Evolutionary conservation across 2,329 filamentous ascomycete species (phyloP), one percentile per base, ranked within the genome.

Genomic region (Hypoxylon sp.): DNA sequence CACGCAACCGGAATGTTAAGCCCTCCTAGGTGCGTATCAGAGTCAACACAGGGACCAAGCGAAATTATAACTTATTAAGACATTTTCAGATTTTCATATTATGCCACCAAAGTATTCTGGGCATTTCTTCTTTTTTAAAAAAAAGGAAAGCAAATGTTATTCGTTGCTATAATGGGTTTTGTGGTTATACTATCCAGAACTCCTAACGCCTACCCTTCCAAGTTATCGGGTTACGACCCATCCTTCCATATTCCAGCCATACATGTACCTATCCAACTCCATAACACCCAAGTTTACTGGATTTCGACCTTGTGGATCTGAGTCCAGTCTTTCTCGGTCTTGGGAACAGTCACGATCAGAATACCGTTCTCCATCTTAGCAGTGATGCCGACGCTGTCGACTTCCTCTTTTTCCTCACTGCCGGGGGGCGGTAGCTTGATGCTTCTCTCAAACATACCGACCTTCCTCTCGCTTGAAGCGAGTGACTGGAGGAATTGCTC

Each of bases 341-440:
- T 94, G 6, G 92, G 92, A 1, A 97, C 87, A n/a, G 87, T 89
- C n/a, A 97, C 84, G 36, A 90, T 83, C 72, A 97, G 79, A 1
- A 97, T 82, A 4, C 93, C 93, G 76, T 96, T 91, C 78, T 93
- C 91, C 80, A 97, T 85, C 80, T 89, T 93, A 2, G 93, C 92
- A 2, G 84, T 86, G 75, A 96, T 95, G 23, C 80, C 83, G 52
- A 90, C 85, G 1, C 84, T 86, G 73, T 94, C 90, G 14, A 96
- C 82, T 69, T 86, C 84, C 6, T 89, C 88, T 30, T 82, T 85
- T 14, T 82, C 85, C 41, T 75, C 76, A 2, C 71, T 72, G 10
- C 76, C 81, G 13, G 60, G 76, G 46, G 78, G 85, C 48, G 85
- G 87, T 25, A 97, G 82, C 28, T 85, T 84, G 51, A 97, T 82